Evolutionary conservation across 176 grass and related monocot genomes (phyloP).

Genomic region (Carex pumila): DNA sequence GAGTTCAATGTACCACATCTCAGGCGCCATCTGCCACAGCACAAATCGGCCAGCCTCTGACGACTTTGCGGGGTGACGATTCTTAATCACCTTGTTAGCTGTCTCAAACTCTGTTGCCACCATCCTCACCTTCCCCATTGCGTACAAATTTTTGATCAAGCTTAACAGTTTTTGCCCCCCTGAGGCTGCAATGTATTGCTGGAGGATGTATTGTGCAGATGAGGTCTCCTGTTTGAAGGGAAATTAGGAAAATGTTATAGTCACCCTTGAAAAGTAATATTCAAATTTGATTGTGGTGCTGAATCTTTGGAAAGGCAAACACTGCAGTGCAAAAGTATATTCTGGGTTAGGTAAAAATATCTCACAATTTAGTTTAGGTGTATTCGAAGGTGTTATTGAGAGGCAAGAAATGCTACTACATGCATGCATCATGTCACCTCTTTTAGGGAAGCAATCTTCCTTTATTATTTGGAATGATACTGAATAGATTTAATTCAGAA

Average conservation of each 20-base stretch:
- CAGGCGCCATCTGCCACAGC: constrained; percentile 83
- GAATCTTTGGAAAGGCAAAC: not conserved
- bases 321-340: not conserved
- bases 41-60: constrained; percentile 65
- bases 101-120: constrained; percentile 67
- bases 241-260: not conserved
- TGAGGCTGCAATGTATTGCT: constrained; percentile 76
- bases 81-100: constrained; percentile 47
- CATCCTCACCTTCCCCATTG: constrained; percentile 75
- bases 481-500: not conserved
- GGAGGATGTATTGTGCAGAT: constrained; percentile 89
- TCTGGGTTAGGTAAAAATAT: not conserved
- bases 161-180: constrained; percentile 58
- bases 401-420: not conserved
- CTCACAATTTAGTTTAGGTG: constrained; percentile 2
- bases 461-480: not conserved
- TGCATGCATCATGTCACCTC: not conserved
- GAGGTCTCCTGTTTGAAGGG: constrained; percentile 65
- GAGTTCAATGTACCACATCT: constrained; percentile 92
- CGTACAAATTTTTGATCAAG: constrained; percentile 47
- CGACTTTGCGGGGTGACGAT: constrained; percentile 39
- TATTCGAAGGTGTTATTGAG: not conserved
- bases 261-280: not conserved
- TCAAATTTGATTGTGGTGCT: not conserved
- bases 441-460: not conserved